Conservation (phyloP, 1,139 yeast species). For the Starmera stellimalicola region DNA sequence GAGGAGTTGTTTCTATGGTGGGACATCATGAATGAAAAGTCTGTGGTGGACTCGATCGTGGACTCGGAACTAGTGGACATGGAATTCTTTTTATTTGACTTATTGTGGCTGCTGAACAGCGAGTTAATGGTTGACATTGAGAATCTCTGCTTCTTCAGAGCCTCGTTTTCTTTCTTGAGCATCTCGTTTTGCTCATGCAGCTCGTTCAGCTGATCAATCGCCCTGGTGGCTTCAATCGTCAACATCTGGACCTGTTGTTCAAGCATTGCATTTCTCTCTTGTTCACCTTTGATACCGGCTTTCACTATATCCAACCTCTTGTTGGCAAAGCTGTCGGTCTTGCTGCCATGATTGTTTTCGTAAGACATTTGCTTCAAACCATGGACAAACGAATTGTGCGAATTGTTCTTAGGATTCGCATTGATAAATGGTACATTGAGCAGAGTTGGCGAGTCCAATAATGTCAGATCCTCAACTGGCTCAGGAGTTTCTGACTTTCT, state of each 20-base stretch:
- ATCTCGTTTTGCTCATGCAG: constrained; percentile 20
- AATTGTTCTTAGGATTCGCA: neutral
- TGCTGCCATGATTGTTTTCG: too few relatives aligned
- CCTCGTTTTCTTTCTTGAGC: constrained; percentile 21
- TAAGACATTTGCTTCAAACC: constrained; percentile 4
- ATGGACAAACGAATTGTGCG: neutral
- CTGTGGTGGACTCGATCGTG: too few relatives aligned
- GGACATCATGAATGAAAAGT: constrained; percentile 1
- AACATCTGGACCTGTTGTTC: constrained; percentile 17
- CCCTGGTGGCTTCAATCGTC: constrained; percentile 22
- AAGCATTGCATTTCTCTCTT: constrained; percentile 13
- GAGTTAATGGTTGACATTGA: constrained; percentile 1
- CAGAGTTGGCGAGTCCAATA: neutral
- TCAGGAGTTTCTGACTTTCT: too few relatives aligned
- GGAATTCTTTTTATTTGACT: constrained; percentile 1
- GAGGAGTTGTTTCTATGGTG: neutral
- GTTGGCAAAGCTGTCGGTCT: constrained; percentile 3
- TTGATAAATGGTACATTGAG: neutral
- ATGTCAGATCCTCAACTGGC: neutral
- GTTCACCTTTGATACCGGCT: constrained; percentile 15
- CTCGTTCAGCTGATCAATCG: constrained; percentile 20
- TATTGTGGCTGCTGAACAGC: constrained; percentile 6
- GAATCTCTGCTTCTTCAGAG: constrained; percentile 10
- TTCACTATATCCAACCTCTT: constrained; percentile 5
- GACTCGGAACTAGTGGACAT: too few relatives aligned